Evolutionary conservation across 2,329 filamentous ascomycete species (phyloP), one percentile per base, ranked within the genome.

Genomic region (Ascochyta rabiei): DNA sequence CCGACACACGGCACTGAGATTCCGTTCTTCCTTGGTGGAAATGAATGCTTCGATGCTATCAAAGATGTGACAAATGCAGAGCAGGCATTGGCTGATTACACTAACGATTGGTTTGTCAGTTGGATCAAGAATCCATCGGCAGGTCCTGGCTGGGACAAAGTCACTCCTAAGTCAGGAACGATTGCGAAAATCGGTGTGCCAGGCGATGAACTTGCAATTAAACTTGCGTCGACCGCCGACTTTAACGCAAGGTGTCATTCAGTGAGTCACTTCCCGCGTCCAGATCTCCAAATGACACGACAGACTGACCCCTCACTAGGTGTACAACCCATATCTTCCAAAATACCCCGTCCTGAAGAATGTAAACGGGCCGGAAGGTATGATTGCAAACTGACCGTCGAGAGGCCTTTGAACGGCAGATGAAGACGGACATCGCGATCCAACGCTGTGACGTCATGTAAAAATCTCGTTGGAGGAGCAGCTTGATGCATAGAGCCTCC

Each of bases 1-100:
- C 72, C 75, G 6, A 76, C 75, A 2, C 75, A 77, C 40, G 75
- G 75, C 19, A 74, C 71, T 9, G 75, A 80, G 54, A 75, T 80
- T 0, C 75, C 77, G n/a, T 80, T 79, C 65, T 80, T 79, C 66
- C 71, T 78, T 33, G 77, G 77, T 15, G 77, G 77, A 6, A 79
- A 79, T 28, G 76, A 78, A 55, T 77, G 74, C 55, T 80, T 80
- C 48, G 61, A 64, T 12, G 56, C 61, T 0, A 43, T 62, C 13
- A 60, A 75, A 0, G 63, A 59, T 6, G 76, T 79, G 12, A 79
- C 76, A 2, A 59, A 62, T 0, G 74, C 64, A 0, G 65, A 79
- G 46, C 77, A 80, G 48, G 74, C 70, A 1, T 63, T 80, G 12
- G 77, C 78, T 3, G 75, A 79, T 51, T 76, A 68, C 10, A 75